Conservation (phyloP, 129 eudicot species). For the Centella asiatica region DNA sequence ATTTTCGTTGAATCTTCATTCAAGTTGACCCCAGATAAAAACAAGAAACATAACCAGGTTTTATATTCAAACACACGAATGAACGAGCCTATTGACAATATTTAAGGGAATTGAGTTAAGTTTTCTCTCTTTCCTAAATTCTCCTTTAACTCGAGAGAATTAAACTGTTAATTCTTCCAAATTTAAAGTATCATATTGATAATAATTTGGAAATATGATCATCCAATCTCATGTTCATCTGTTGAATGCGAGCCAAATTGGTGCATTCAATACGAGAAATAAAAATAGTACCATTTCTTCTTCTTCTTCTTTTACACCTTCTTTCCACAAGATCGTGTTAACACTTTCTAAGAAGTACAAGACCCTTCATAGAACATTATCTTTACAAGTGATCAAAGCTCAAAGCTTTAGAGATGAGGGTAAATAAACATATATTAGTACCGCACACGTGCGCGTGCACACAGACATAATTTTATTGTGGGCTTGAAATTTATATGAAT, state of each 20-base stretch:
- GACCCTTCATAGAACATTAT: not conserved
- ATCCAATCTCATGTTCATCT: slow-evolving; percentile 8
- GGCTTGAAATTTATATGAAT: not conserved
- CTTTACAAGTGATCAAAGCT: slow-evolving; percentile 17
- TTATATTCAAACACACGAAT: too few relatives aligned
- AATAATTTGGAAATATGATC: too few relatives aligned
- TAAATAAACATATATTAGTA: not conserved
- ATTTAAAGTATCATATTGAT: too few relatives aligned
- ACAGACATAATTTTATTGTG: not conserved
- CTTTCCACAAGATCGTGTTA: not conserved
- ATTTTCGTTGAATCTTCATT: too few relatives aligned
- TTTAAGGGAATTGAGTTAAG: not conserved
- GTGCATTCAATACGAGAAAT: slow-evolving; percentile 46
- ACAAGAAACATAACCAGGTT: too few relatives aligned
- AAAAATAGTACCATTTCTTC: not conserved
- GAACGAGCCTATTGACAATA: too few relatives aligned
- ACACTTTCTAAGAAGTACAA: slow-evolving; percentile 7
- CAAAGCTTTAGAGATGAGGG: slow-evolving; percentile 25
- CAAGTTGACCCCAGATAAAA: too few relatives aligned
- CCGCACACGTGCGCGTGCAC: too few relatives aligned
- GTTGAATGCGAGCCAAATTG: slow-evolving; percentile 28
- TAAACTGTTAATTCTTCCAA: too few relatives aligned
- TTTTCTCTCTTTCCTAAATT: not conserved
- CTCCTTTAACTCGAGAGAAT: too few relatives aligned
- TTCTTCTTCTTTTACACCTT: not conserved